Conservation (phyloP, 2,329 filamentous ascomycete genomes). For the Coniochaeta hoffmannii region DNA sequence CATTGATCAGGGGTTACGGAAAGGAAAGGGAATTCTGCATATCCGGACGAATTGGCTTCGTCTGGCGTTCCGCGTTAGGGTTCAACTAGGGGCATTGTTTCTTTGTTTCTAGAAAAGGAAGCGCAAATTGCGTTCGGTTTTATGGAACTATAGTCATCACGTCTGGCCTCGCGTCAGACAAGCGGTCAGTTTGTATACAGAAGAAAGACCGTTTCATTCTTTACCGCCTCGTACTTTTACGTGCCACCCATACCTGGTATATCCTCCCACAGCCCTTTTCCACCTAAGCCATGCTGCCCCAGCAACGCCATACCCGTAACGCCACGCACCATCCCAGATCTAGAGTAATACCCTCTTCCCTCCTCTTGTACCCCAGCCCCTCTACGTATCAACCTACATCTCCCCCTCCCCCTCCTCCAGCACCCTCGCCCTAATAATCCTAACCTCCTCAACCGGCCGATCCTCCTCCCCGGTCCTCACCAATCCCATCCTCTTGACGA, state of each 20-base stretch:
- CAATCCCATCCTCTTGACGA: conserved; percentile 82
- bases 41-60: neutral
- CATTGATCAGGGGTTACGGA: neutral
- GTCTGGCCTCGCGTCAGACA: neutral
- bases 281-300: neutral
- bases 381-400: neutral
- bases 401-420: conserved; percentile 49
- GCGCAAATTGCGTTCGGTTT: neutral
- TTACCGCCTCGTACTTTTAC: neutral
- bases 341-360: neutral
- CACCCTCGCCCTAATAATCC: conserved; percentile 66
- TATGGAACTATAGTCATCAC: neutral
- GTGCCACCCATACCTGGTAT: neutral
- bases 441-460: conserved; percentile 72
- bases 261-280: neutral
- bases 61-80: neutral
- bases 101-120: neutral
- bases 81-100: neutral
- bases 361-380: neutral
- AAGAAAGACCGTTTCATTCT: neutral
- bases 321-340: neutral
- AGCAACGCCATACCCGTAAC: neutral
- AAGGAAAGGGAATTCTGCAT: neutral
- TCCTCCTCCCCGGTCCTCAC: conserved; percentile 81
- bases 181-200: conserved; percentile 1